Base-by-base conservation (phyloP, 2,329 filamentous ascomycete species). In the Fusarium xyrophilum region DNA sequence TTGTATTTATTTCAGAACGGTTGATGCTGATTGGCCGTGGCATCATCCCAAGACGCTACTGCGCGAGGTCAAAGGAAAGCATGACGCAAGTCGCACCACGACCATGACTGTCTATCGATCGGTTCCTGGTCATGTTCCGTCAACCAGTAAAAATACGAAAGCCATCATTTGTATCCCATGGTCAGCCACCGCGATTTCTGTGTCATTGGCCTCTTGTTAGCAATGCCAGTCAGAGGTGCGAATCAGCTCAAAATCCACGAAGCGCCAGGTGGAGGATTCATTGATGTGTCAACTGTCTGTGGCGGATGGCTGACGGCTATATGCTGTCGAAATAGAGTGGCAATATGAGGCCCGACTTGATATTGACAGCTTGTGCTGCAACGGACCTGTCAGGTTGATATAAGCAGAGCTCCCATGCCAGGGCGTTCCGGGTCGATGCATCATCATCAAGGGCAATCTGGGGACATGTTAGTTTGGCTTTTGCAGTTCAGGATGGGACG, bases 381-480 rank as follows among this genome's bases (percentile, higher is more conserved):
- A 54, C 46, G 30, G 36, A 43, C 33, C 56, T 66, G 65, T 66
- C 39, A 54, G 52, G 13, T 54, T 66, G 46, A 36, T 50, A 36
- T 8, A 53, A 40, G 66, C 38, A 59, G 46, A 60, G 60, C 33
- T 56, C 39, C 64, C 40, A 44, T 40, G 32, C 33, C 40, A 60
- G 42, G 44, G 47, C 52, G 61, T 67, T 69, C 62, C 66, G 63
- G 57, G 53, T 47, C 33, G 62, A 63, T 69, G 54, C 50, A 69
- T 25, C 23, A 25, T 51, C 50, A 69, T 25, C 23, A 25, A 60
- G 56, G 38, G 23, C 62, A 67, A 64, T 64, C 63, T 56, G 67
- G 67, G 67, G 67, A 47, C 46, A 38, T 67, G 46, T 69, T 67
- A 69, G 65, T 66, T 60, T 69, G 56, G 36, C 62, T 67, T 59